Base-by-base conservation (phyloP, 495 filamentous ascomycete genomes). In the Aspergillus olivimuriae region DNA sequence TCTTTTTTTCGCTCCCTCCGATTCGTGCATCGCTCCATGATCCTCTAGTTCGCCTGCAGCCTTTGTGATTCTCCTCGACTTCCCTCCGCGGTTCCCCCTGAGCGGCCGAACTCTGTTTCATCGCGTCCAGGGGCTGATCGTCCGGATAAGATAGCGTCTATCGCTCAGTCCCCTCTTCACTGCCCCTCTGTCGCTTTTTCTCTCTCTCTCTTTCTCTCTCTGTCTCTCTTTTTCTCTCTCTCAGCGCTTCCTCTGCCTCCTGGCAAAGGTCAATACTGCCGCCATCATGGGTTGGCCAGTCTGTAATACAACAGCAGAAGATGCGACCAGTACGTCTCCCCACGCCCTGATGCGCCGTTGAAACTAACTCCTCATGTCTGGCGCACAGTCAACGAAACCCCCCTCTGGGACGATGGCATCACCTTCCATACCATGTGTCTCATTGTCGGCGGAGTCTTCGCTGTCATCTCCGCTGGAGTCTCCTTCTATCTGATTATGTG, bases 401-500 rank as follows among this genome's bases (percentile, higher is more conserved):
- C 49, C 6, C 56, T 77, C 35, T 77, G 73, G 72, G 55, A 66
- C 60, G 65, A 68, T 48, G 67, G 65, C 26, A 46, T 75, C 42
- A 58, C 67, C 39, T 78, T 77, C 47, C 74, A 76, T 43, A 28
- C 56, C 4, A 60, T 77, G 14, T 66, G 66, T 44, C 46, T 74
- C 20, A 62, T 77, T 19, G 53, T 77, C 20, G 69, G 70, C 35
- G 73, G 68, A 3, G 58, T 62, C 9, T 78, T 75, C 44, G 68
- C 64, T 3, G 23, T 75, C 17, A 48, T 76, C 16, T 69, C 73
- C 1, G 60, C 65, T 21, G 33, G 54, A 2, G 45, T 69, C 5
- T 77, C 74, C 2, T 57, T 62, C 2, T 68, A 61, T 34, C 47
- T 94, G 39, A 86, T 94, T 51, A 76, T 79, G 66, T 72, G 71